Conservation (phyloP, 1,284 basidiomycete species). For the Peniophora sp. region DNA sequence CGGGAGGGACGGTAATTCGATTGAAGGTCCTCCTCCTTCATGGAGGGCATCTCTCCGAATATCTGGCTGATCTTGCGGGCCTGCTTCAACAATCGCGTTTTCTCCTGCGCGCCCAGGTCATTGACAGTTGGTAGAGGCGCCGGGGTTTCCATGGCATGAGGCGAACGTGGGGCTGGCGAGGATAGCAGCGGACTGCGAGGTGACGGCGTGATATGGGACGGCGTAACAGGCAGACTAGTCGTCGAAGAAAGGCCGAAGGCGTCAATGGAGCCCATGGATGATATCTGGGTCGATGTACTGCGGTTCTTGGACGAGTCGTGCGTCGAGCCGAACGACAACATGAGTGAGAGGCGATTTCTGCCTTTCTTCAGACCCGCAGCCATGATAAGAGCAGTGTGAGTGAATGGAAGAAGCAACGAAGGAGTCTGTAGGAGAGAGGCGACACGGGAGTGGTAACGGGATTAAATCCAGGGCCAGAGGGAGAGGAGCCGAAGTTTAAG, state of each 20-base stretch:
- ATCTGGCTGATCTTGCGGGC: constrained; percentile 35
- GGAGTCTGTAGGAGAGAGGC: not conserved
- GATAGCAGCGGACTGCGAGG: constrained; percentile 4
- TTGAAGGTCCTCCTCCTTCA: not conserved
- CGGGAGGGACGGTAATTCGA: not conserved
- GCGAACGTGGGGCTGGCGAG: constrained; percentile 8
- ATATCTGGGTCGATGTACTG: not conserved
- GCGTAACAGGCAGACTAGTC: not conserved
- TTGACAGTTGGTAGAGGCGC: constrained; percentile 24
- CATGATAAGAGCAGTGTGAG: not conserved
- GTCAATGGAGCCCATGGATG: not conserved
- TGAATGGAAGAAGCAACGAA: not conserved
- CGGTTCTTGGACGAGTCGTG: constrained; percentile 3
- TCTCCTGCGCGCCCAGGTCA: constrained; percentile 26
- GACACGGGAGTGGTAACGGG: not conserved
- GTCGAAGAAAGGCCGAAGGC: not conserved
- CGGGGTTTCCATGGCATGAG: constrained; percentile 9
- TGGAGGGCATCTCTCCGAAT: constrained; percentile 27
- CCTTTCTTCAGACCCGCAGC: constrained; percentile 8
- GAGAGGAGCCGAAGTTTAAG: no score
- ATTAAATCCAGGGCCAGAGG: not conserved
- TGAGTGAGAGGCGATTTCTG: constrained; percentile 23
- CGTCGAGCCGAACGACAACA: constrained; percentile 13
- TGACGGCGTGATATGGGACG: not conserved
- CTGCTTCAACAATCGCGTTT: constrained; percentile 32